Base-by-base conservation (phyloP, 225 moss, liverwort and hornwort genomes). In the Bryoerythrophyllum caledonicum region DNA sequence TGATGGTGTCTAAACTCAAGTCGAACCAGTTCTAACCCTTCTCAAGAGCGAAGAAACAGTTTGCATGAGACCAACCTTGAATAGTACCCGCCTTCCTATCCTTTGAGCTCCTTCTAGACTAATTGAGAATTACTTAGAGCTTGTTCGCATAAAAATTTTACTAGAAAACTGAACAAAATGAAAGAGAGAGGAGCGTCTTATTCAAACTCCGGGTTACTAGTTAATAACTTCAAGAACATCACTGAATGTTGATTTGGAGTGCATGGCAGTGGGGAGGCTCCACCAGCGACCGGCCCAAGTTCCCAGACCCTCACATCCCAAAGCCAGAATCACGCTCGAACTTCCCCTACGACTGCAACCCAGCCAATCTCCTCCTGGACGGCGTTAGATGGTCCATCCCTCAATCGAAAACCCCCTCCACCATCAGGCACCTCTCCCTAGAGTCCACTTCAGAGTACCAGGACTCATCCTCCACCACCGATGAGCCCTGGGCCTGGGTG, bases 351-450 rank as follows among this genome's bases (percentile, higher is more conserved):
- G 76, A 84, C 52, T 58, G 76, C 52, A 88, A 92, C 74, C 87
- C 94, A 71, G 87, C 92, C 63, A 90, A 83, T 76, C 84, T 94
- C 67, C 81, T 92, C 49, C 81, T 90, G 32, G 80, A 90, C 74
- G 92, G 90, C 62, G 87, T 94, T 5, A 90, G 90, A n/a, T 92
- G 94, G 92, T 92, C 94, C 41, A 87, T 92, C 68, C 94, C 91
- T 23, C 82, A 84, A 30, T 87, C 90, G 88, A 86, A 82, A 73
- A 82, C 78, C 59, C 82, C 88, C 51, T 71, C 78, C 52, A 73
- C 68, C 58, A 75, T 60, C 60, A 76, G 51, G 68, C 81, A 80
- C 60, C 60, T 49, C 68, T 79, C 79, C 32, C 68, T 74, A 54
- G 94, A 88, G 20, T 65, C 82, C 43, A 77, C 72, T 73, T 32